phyloP scores from a whole-genome alignment of 2,329 filamentous ascomycete genomes.

The Penicillium sp. region DNA sequence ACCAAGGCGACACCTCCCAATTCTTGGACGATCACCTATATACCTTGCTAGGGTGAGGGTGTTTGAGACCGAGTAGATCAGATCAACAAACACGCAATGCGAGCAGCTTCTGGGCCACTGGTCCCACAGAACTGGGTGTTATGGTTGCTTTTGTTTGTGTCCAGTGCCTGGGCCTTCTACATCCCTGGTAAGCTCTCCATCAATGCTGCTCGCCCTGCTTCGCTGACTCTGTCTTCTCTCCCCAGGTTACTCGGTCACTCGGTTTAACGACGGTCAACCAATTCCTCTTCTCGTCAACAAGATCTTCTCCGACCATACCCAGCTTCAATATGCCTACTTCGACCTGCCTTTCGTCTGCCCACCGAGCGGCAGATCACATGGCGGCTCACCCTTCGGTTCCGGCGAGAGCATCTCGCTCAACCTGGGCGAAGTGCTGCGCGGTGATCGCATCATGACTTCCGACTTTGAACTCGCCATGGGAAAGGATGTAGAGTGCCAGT shows the following conservation, averaged over 20 bases:
- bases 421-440: constrained; percentile 78
- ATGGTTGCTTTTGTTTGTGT: constrained; percentile 30
- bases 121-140: constrained; percentile 21
- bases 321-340: constrained; percentile 87
- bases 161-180: constrained; percentile 66
- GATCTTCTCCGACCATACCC: constrained; percentile 81
- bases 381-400: constrained; percentile 64
- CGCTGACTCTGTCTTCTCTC: constrained; percentile 10
- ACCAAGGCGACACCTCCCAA: constrained; percentile 4
- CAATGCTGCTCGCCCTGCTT: not conserved
- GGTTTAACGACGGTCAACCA: constrained; percentile 67
- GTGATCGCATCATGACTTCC: constrained; percentile 77
- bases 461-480: constrained; percentile 78
- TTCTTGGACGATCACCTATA: constrained; percentile 6
- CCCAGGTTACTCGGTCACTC: constrained; percentile 74
- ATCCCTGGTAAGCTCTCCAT: constrained; percentile 63
- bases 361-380: constrained; percentile 61
- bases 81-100: constrained; percentile 3
- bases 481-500: constrained; percentile 65
- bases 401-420: constrained; percentile 76
- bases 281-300: constrained; percentile 89
- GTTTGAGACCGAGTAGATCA: constrained; percentile 3
- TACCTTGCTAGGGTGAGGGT: not conserved
- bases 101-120: constrained; percentile 16
- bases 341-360: constrained; percentile 84